A percentile compares a stretch with the other conserved stretches of the same genome.
These are phyloP conservation scores for Exophiala xenobiotica DNA, from an alignment of 2,329 filamentous ascomycete species.

Conservation along the genomic window DNA sequence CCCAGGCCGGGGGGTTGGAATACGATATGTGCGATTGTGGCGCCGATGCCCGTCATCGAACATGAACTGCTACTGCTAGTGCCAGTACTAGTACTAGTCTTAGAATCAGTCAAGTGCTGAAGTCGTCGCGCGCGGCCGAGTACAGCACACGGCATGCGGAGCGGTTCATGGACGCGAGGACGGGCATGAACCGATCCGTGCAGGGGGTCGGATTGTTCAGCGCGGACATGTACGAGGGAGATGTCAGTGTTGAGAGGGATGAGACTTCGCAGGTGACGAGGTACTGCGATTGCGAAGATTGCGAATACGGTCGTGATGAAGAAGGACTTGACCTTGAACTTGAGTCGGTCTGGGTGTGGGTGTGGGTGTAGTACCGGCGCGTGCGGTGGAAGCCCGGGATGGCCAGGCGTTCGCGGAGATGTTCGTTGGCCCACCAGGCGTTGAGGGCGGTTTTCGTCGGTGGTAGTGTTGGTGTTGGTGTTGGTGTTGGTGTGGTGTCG, in stretches of 20 bases:
- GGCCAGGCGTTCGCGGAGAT: slow-evolving; percentile 15
- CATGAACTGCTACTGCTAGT: too few species aligned
- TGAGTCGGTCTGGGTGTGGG: neutral
- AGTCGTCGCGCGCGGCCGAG: slow-evolving; percentile 10
- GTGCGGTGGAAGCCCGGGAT: slow-evolving; percentile 18
- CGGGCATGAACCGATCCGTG: slow-evolving; percentile 70
- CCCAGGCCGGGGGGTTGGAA: slow-evolving; percentile 1
- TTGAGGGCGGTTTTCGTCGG: slow-evolving; percentile 13
- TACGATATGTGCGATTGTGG: slow-evolving; percentile 9
- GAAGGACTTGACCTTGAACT: neutral
- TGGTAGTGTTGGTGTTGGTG: too few species aligned
- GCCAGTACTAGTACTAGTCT: too few species aligned
- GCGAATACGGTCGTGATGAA: too few species aligned
- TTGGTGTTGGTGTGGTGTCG: too few species aligned
- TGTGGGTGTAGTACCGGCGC: slow-evolving; percentile 8
- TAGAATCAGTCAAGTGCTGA: neutral
- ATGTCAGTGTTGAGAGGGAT: slow-evolving; percentile 11
- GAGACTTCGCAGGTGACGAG: slow-evolving; percentile 14
- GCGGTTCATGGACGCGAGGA: slow-evolving; percentile 13
- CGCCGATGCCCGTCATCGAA: slow-evolving; percentile 1
- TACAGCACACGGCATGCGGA: slow-evolving; percentile 11
- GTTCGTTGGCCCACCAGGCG: slow-evolving; percentile 23
- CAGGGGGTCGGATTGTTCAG: slow-evolving; percentile 46
- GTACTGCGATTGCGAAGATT: too few species aligned
- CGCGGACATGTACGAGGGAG: slow-evolving; percentile 13